These are phyloP conservation scores for Hansenula lynferdii DNA, from an alignment of 1,139 yeast genomes.

Conservation along the genomic window DNA sequence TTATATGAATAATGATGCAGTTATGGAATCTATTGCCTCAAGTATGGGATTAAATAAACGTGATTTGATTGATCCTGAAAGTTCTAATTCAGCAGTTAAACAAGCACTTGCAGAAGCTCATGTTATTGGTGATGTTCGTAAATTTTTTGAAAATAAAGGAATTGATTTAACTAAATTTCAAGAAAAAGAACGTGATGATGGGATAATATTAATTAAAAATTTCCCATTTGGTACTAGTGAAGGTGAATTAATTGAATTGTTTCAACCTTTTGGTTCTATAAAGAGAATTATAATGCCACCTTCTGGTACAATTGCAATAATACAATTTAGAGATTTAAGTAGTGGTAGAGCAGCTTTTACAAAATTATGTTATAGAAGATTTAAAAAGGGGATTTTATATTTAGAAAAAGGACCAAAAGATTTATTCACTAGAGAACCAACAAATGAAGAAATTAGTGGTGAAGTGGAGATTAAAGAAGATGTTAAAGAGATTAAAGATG, in stretches of 20 bases:
- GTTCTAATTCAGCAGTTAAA: conserved; percentile 87
- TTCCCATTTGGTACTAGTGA: conserved; percentile 82
- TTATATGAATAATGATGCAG: conserved; percentile 88
- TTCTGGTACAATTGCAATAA: conserved; percentile 92
- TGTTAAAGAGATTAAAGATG: conserved; percentile 38
- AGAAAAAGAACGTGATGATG: conserved; percentile 71
- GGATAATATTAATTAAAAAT: conserved; percentile 77
- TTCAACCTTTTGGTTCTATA: conserved; percentile 74
- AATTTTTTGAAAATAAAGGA: conserved; percentile 78
- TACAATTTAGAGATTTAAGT: conserved; percentile 83
- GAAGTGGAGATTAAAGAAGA: conserved; percentile 22
- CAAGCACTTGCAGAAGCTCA: conserved; percentile 98
- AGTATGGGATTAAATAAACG: conserved; percentile 80
- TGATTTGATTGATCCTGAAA: conserved; percentile 82
- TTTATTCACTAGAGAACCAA: conserved; percentile 61
- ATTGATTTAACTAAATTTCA: conserved; percentile 76
- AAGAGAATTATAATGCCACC: conserved; percentile 90
- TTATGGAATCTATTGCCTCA: conserved; percentile 81
- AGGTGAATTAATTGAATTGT: conserved; percentile 78
- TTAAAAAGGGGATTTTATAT: conserved; percentile 81
- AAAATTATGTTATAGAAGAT: conserved; percentile 79
- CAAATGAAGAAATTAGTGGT: conserved; percentile 28
- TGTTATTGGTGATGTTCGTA: conserved; percentile 86
- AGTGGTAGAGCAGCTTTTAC: conserved; percentile 88
- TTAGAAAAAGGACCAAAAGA: conserved; percentile 92